Conservation (phyloP, 2,329 filamentous ascomycete genomes). For the Bertia moriformis region DNA sequence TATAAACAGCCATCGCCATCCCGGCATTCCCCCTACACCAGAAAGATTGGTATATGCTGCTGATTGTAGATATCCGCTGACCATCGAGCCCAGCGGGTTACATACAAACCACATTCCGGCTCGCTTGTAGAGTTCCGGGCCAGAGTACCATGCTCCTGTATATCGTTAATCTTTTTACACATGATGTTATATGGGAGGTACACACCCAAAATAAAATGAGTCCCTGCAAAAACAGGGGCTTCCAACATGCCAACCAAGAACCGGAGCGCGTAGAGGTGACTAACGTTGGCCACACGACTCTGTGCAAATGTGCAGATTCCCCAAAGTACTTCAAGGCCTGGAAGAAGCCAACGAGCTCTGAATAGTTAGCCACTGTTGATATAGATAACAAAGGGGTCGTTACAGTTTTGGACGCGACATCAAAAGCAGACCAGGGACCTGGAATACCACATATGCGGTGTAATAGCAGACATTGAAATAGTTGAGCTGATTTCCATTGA, state of each 20-base stretch:
- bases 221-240: constrained; percentile 15
- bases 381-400: constrained; percentile 2
- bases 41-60: not conserved
- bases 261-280: constrained; percentile 14
- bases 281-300: constrained; percentile 11
- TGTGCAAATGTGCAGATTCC: constrained; percentile 15
- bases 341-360: constrained; percentile 14
- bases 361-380: not conserved
- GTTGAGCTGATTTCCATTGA: constrained; percentile 22
- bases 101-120: constrained; percentile 13
- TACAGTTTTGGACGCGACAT: constrained; percentile 14
- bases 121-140: constrained; percentile 14
- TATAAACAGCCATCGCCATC: not conserved
- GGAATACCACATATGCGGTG: constrained; percentile 19
- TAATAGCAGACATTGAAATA: constrained; percentile 24
- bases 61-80: constrained; percentile 12
- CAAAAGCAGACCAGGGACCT: constrained; percentile 15
- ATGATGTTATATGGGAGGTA: not conserved
- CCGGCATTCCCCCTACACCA: not conserved
- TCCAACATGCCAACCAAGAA: constrained; percentile 16
- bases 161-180: too few relatives aligned
- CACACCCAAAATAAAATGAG: constrained; percentile 14
- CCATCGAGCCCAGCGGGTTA: constrained; percentile 13
- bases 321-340: constrained; percentile 14
- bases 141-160: constrained; percentile 11